Percentiles rank a stretch among this genome's conserved stretches.
Evolutionary conservation across 768 basidiomycete species (phyloP).

Genomic region (Auricularia sp.): DNA sequence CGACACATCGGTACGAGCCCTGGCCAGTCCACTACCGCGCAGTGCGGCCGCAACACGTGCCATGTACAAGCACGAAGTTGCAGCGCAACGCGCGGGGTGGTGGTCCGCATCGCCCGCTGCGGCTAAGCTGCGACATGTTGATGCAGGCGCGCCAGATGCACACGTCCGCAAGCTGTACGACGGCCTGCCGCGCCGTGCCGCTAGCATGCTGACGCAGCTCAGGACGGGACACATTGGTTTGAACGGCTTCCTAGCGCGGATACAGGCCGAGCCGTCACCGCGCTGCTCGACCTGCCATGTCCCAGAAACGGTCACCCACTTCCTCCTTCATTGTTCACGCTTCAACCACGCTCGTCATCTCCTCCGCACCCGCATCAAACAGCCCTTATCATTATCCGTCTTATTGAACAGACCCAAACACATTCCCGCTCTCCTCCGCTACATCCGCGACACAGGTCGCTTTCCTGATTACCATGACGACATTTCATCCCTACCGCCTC

Average conservation of each 20-base stretch:
- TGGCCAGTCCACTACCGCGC: neutral
- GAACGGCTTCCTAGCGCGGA: constrained; percentile 6
- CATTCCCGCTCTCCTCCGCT: too few relatives aligned
- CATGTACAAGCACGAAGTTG: neutral
- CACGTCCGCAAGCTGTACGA: neutral
- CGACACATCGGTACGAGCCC: neutral
- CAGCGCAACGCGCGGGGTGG: neutral
- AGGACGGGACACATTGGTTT: constrained; percentile 10
- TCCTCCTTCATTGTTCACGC: too few relatives aligned
- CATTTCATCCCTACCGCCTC: too few relatives aligned
- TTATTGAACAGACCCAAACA: too few relatives aligned
- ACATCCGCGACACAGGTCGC: too few relatives aligned
- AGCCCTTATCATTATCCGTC: too few relatives aligned
- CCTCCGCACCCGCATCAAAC: too few relatives aligned
- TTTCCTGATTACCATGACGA: too few relatives aligned
- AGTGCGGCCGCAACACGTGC: neutral
- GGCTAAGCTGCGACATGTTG: neutral
- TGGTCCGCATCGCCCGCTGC: neutral
- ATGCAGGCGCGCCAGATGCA: neutral
- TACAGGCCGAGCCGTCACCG: constrained; percentile 2
- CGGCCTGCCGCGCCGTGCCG: neutral
- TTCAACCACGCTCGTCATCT: too few relatives aligned
- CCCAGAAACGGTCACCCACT: constrained; percentile 10
- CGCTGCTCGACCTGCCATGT: constrained; percentile 5
- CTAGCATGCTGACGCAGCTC: constrained; percentile 8